Conservation (phyloP, 305 asterid species). For the Fraxinus platypoda region DNA sequence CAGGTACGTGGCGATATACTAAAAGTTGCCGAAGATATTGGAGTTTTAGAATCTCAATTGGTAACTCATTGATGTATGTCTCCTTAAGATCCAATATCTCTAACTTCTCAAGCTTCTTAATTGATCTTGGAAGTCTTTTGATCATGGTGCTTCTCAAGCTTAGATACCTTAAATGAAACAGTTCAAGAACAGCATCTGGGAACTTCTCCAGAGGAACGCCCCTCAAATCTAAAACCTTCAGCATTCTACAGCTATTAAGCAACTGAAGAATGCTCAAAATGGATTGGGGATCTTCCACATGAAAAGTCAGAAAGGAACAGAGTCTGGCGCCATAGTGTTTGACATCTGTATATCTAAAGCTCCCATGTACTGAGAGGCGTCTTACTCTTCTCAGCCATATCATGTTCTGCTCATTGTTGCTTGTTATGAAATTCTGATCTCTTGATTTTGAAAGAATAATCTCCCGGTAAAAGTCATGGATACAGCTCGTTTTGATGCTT, state of each 20-base stretch:
- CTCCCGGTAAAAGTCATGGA: constrained; percentile 19
- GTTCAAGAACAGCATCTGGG: constrained; percentile 22
- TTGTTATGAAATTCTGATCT: not conserved
- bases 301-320: not conserved
- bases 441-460: constrained; percentile 8
- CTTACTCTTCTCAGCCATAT: not conserved
- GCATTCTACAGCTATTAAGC: constrained; percentile 5
- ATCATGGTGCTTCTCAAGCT: constrained; percentile 22
- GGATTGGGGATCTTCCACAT: not conserved
- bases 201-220: constrained; percentile 8
- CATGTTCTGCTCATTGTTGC: not conserved
- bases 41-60: constrained; percentile 15
- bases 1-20: not conserved
- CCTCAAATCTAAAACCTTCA: constrained; percentile 25
- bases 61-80: constrained; percentile 16
- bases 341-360: not conserved
- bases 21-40: constrained; percentile 17
- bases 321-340: not conserved
- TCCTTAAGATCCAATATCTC: constrained; percentile 15
- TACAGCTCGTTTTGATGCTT: not conserved
- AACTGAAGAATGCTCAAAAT: not conserved
- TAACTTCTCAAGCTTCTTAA: constrained; percentile 23
- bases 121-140: constrained; percentile 19
- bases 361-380: constrained; percentile 18
- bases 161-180: constrained; percentile 22